Conservation (phyloP, 805 yeast genomes). For the Blastobotrys terrestris region DNA sequence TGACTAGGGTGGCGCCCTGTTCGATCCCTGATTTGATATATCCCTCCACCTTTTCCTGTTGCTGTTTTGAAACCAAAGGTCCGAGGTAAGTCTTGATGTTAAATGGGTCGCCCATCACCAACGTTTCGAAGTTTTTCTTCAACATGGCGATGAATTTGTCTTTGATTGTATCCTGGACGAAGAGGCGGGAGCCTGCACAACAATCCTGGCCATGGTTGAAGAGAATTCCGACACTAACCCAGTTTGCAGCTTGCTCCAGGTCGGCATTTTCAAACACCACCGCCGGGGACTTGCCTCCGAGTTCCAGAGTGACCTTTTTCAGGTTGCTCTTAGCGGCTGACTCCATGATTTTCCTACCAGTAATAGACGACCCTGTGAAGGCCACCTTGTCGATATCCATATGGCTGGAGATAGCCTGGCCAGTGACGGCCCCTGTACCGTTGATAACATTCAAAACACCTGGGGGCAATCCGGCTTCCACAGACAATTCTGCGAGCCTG, state of each 20-base stretch:
- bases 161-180: constrained; percentile 77
- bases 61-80: constrained; percentile 78
- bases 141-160: constrained; percentile 62
- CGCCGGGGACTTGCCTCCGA: constrained; percentile 94
- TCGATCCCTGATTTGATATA: constrained; percentile 70
- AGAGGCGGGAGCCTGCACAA: constrained; percentile 88
- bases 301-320: constrained; percentile 86
- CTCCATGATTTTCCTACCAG: constrained; percentile 76
- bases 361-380: constrained; percentile 89
- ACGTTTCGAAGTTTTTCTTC: constrained; percentile 42
- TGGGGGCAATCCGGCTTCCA: constrained; percentile 66
- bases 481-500: constrained; percentile 47
- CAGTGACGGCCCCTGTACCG: constrained; percentile 59
- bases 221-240: constrained; percentile 75
- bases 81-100: constrained; percentile 72
- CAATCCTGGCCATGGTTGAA: constrained; percentile 95
- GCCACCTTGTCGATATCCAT: constrained; percentile 74
- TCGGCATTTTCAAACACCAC: constrained; percentile 84
- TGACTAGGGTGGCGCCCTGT: constrained; percentile 75
- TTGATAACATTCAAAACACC: constrained; percentile 68
- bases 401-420: constrained; percentile 63
- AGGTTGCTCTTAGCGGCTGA: constrained; percentile 65
- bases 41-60: constrained; percentile 64
- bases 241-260: constrained; percentile 64
- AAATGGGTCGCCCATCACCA: constrained; percentile 66